Evolutionary conservation across 2,329 filamentous ascomycete species (phyloP).

Genomic region (Fonsecaea pugnacius): DNA sequence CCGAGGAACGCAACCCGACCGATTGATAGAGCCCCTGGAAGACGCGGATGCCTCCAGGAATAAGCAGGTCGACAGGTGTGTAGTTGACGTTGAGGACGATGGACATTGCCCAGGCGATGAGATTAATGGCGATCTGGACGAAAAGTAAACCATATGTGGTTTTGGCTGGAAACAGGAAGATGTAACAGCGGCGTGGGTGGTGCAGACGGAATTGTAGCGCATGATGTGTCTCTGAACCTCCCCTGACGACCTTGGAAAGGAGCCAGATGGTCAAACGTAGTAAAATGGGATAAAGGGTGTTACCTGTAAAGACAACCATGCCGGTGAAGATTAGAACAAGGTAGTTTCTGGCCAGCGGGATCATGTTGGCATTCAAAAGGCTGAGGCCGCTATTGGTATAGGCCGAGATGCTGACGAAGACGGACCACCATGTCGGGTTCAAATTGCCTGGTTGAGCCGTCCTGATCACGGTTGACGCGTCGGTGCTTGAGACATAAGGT

Average conservation of each 20-base stretch:
- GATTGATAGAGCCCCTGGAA: constrained; percentile 89
- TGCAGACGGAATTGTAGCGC: constrained; percentile 88
- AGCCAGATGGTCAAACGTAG: constrained; percentile 64
- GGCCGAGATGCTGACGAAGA: neutral
- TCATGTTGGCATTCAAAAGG: neutral
- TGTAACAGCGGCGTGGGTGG: constrained; percentile 94
- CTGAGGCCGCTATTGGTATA: neutral
- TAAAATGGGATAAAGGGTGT: neutral
- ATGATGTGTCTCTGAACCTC: constrained; percentile 75
- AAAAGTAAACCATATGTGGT: constrained; percentile 96
- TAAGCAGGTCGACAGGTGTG: constrained; percentile 66
- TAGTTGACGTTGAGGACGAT: constrained; percentile 88
- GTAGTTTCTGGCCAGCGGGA: neutral
- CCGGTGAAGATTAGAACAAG: neutral
- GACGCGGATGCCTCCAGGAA: constrained; percentile 70
- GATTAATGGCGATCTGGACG: constrained; percentile 79
- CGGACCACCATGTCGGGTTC: neutral
- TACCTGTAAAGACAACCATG: neutral
- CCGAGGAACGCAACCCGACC: constrained; percentile 82
- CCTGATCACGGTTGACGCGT: neutral
- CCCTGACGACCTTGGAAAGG: constrained; percentile 67
- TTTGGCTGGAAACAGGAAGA: constrained; percentile 82
- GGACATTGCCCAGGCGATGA: constrained; percentile 84
- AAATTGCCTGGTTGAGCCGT: neutral
- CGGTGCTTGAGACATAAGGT: neutral